Percentiles rank a stretch among this genome's conserved stretches.
phyloP scores from a whole-genome alignment of 2,329 filamentous ascomycete genomes.

The Aspergillus tanneri region DNA sequence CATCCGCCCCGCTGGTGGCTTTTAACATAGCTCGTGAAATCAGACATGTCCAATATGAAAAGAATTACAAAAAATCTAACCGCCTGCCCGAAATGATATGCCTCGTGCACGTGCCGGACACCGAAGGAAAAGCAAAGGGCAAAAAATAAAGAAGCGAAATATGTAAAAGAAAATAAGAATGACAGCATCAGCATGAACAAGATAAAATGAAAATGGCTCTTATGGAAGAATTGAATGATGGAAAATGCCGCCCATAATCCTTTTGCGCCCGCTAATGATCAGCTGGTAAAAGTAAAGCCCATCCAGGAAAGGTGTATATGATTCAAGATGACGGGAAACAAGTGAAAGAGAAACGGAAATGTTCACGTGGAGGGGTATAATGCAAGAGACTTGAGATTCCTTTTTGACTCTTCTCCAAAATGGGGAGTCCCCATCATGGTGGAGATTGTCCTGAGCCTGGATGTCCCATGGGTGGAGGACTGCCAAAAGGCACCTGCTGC shows the following conservation, averaged over 20 bases:
- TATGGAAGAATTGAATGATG: slow-evolving; percentile 12
- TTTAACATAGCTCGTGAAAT: slow-evolving; percentile 18
- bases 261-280: slow-evolving; percentile 41
- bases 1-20: slow-evolving; percentile 18
- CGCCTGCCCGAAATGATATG: not conserved
- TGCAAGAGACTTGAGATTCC: slow-evolving; percentile 6
- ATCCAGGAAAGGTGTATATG: slow-evolving; percentile 24
- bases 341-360: slow-evolving; percentile 10
- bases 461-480: slow-evolving; percentile 33
- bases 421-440: slow-evolving; percentile 16
- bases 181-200: slow-evolving; percentile 1
- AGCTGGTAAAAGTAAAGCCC: slow-evolving; percentile 31
- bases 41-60: slow-evolving; percentile 15
- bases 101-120: not conserved
- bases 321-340: slow-evolving; percentile 16
- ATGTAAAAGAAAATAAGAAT: not conserved
- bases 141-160: not conserved
- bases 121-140: slow-evolving; percentile 4
- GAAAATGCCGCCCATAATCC: slow-evolving; percentile 34
- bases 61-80: not conserved
- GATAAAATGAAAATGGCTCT: slow-evolving; percentile 5
- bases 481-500: slow-evolving; percentile 28
- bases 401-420: slow-evolving; percentile 1
- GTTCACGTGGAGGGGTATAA: slow-evolving; percentile 17
- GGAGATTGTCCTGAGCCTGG: slow-evolving; percentile 29